Evolutionary conservation across 2,329 filamentous ascomycete genomes (phyloP).

Genomic region (Clonostachys byssicola): DNA sequence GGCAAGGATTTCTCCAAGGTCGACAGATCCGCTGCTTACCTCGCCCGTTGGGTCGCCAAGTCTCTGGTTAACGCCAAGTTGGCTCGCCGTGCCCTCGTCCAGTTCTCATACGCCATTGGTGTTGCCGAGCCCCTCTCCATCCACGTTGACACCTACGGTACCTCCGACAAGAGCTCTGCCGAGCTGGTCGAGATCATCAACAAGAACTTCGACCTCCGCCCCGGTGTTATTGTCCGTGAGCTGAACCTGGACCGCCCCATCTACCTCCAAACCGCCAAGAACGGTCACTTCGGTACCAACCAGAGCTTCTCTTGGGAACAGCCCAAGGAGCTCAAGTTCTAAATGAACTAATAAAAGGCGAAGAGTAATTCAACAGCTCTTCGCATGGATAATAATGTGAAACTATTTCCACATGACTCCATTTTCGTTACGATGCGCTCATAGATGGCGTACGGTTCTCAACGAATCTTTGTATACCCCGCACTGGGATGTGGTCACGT

Average conservation of each 20-base stretch:
- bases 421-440: slow-evolving; percentile 20
- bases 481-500: slow-evolving; percentile 21
- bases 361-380: slow-evolving; percentile 36
- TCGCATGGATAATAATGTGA: slow-evolving; percentile 18
- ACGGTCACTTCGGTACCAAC: slow-evolving; percentile 97
- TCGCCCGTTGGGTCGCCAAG: slow-evolving; percentile 98
- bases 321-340: slow-evolving; percentile 91
- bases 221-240: slow-evolving; percentile 97
- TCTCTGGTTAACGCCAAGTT: slow-evolving; percentile 87
- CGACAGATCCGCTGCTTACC: slow-evolving; percentile 95
- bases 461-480: slow-evolving; percentile 34
- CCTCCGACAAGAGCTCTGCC: slow-evolving; percentile 80
- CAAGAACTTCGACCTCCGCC: slow-evolving; percentile 95
- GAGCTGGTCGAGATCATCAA: slow-evolving; percentile 94
- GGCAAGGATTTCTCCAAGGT: slow-evolving; percentile 99
- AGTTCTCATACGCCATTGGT: slow-evolving; percentile 99
- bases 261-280: slow-evolving; percentile 98
- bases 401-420: slow-evolving; percentile 29
- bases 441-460: slow-evolving; percentile 39
- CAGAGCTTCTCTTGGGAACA: slow-evolving; percentile 98
- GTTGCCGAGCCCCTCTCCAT: slow-evolving; percentile 96
- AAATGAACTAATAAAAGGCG: slow-evolving; percentile 35
- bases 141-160: slow-evolving; percentile 97
- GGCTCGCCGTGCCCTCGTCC: slow-evolving; percentile 87
- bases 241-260: slow-evolving; percentile 93